phyloP scores from a whole-genome alignment of 164 flowering plant genomes.

The Cinnamomum micranthum region DNA sequence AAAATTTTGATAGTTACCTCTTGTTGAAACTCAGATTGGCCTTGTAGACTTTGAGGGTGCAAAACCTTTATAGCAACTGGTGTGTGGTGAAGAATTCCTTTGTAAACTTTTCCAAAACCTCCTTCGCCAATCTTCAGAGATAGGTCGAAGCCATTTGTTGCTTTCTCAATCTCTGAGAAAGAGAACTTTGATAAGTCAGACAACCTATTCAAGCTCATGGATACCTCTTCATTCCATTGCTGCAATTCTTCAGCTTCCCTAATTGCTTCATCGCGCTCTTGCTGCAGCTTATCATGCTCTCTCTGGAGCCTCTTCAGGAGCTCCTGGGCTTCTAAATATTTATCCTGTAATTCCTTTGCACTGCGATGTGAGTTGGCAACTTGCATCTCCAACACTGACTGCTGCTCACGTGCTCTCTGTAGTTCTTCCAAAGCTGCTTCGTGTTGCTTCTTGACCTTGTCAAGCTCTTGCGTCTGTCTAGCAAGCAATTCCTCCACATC shows the following conservation, averaged over 20 bases:
- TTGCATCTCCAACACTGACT: constrained; percentile 40
- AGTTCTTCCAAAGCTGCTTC: constrained; percentile 41
- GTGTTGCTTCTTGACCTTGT: constrained; percentile 35
- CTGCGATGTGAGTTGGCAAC: constrained; percentile 28
- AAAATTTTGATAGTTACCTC: constrained; percentile 44
- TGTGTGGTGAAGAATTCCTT: constrained; percentile 58
- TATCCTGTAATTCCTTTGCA: constrained; percentile 51
- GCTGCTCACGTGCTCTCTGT: constrained; percentile 34
- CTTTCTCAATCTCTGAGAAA: constrained; percentile 59
- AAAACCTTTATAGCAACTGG: constrained; percentile 72
- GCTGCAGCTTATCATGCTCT: constrained; percentile 55
- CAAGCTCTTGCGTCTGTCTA: constrained; percentile 39
- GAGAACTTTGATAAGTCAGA: constrained; percentile 53
- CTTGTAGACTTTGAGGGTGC: constrained; percentile 53
- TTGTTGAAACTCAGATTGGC: constrained; percentile 69
- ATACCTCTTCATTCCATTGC: constrained; percentile 25
- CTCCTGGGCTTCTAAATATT: constrained; percentile 55
- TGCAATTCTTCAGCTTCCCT: constrained; percentile 56
- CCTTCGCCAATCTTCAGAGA: constrained; percentile 78
- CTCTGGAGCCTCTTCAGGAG: constrained; percentile 40
- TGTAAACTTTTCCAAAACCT: constrained; percentile 73
- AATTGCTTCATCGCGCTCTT: constrained; percentile 62
- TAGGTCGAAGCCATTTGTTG: constrained; percentile 52
- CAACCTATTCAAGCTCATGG: constrained; percentile 18
- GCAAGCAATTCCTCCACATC: constrained; percentile 45